These are phyloP conservation scores for Penicillium roqueforti DNA, from an alignment of 495 filamentous ascomycete genomes.

Conservation along the genomic window DNA sequence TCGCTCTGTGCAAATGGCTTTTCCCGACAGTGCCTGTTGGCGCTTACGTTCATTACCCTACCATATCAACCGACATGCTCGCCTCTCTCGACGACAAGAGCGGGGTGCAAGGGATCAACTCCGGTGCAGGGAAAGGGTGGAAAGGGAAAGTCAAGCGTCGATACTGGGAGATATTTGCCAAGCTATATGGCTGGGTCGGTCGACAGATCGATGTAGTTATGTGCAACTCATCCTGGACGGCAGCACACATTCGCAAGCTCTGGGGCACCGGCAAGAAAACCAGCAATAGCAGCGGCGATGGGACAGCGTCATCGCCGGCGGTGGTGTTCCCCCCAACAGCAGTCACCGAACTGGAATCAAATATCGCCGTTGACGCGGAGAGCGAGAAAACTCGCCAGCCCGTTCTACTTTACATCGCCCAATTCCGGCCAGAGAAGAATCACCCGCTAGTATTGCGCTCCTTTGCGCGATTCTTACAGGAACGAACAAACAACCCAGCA, in stretches of 20 bases:
- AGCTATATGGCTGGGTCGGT: slow-evolving; percentile 75
- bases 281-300: slow-evolving; percentile 30
- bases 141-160: slow-evolving; percentile 63
- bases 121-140: slow-evolving; percentile 66
- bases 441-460: slow-evolving; percentile 78
- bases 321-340: slow-evolving; percentile 92
- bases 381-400: slow-evolving; percentile 65
- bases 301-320: slow-evolving; percentile 29
- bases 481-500: slow-evolving; percentile 46
- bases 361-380: slow-evolving; percentile 60
- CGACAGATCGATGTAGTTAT: slow-evolving; percentile 83
- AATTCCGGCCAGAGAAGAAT: slow-evolving; percentile 97
- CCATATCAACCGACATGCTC: slow-evolving; percentile 98
- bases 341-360: slow-evolving; percentile 71
- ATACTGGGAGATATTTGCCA: slow-evolving; percentile 87
- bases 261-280: slow-evolving; percentile 56
- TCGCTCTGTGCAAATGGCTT: slow-evolving; percentile 75
- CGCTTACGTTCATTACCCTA: slow-evolving; percentile 97
- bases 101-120: slow-evolving; percentile 74
- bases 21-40: slow-evolving; percentile 79
- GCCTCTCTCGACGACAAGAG: slow-evolving; percentile 64
- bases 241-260: slow-evolving; percentile 71
- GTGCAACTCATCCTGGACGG: slow-evolving; percentile 95
- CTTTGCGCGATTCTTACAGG: slow-evolving; percentile 66
- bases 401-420: slow-evolving; percentile 84